A percentile compares a stretch with the other conserved stretches of the same genome.
phyloP scores from a whole-genome alignment of 1,284 basidiomycete genomes.

The Rhizoctonia solani region DNA sequence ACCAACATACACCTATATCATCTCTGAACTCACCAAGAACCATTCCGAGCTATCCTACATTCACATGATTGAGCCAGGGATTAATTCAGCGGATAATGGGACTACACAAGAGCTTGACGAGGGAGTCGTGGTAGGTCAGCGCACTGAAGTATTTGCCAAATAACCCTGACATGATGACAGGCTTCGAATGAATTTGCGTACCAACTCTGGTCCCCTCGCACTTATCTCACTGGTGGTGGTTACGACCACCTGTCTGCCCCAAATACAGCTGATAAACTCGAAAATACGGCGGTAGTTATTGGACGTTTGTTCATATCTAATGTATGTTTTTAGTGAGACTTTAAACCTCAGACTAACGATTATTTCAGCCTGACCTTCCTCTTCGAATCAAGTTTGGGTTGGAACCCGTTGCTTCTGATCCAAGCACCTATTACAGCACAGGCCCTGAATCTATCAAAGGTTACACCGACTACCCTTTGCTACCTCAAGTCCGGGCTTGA shows the following conservation, averaged over 20 bases:
- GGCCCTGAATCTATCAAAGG: neutral
- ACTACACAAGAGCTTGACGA: conserved; percentile 40
- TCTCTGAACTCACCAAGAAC: conserved; percentile 50
- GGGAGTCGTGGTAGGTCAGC: neutral
- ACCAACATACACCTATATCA: conserved; percentile 45
- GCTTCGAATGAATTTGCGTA: conserved; percentile 37
- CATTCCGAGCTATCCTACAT: conserved; percentile 50
- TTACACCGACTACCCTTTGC: conserved; percentile 19
- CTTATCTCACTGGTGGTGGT: conserved; percentile 57
- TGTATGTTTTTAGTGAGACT: neutral
- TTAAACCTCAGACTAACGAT: neutral
- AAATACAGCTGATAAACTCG: neutral
- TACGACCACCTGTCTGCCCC: neutral
- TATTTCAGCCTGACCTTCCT: conserved; percentile 20
- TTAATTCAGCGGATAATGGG: conserved; percentile 41
- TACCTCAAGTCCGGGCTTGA: neutral
- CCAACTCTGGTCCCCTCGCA: conserved; percentile 39
- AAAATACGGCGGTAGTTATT: neutral
- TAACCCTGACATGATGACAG: neutral
- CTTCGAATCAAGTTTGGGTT: neutral
- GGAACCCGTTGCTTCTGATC: neutral
- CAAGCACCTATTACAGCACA: neutral
- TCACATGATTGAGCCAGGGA: conserved; percentile 43
- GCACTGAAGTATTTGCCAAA: neutral
- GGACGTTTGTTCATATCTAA: conserved; percentile 21